Base-by-base conservation (phyloP, 2,329 filamentous ascomycete species). In the Polychaeton citri region DNA sequence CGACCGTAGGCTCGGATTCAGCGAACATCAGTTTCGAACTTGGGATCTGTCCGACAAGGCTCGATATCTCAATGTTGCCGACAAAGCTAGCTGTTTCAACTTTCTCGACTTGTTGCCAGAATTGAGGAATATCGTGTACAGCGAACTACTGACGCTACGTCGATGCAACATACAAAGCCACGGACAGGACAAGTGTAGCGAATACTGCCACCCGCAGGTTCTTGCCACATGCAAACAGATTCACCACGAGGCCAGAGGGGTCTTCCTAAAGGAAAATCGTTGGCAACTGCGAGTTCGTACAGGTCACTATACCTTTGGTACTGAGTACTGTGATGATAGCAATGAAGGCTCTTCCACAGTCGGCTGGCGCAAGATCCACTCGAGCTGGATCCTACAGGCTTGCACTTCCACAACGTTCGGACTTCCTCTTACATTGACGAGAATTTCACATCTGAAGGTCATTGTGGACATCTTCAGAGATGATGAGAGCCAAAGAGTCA, bases 51-150 rank as follows among this genome's bases (percentile, higher is more conserved):
- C 24, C 7, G 24, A 28, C 24, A 28, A 28, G 7, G 24, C 24
- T 5, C 24, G 24, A 12, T 28, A 28, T 28, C 24, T 28, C 12
- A 10, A 28, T 12, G 24, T 15, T 15, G 24, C 24, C 15, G 24
- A 28, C 24, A 10, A 28, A 15, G 24, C 24, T 28, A 7, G 12
- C 12, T 15, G 24, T 15, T 28, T 28, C 24, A 10, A 10, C 3
- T 46, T 53, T 30, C 36, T 51, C 9, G 43, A 46, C 13, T 41
- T 53, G 5, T 44, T 44, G 7, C 30, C 43, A 1, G 50, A 51
- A 34, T 19, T 53, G 33, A 35, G 50, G 9, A 43, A 38, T 33
- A 20, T 17, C 10, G 38, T 52, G 35, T 51, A 48, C 35, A 38
- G 32, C 0, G 33, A 43, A 5, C 38, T 49, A 2, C 37, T 50